These are phyloP conservation scores for Acanthamoeba divionensis DNA, from an alignment of 208 protist species.

Conservation along the genomic window DNA sequence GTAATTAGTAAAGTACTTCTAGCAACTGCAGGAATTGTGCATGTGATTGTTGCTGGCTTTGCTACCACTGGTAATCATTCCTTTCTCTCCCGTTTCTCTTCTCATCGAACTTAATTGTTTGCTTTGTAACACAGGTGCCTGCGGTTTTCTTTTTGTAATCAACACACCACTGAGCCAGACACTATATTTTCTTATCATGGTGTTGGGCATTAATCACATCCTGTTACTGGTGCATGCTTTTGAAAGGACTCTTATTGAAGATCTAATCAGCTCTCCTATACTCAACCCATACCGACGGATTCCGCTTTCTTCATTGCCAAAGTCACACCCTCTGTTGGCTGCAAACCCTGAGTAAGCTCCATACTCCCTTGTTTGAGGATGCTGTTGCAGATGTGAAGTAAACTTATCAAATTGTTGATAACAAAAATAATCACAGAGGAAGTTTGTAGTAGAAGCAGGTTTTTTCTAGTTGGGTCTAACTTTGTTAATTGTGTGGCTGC, in stretches of 20 bases:
- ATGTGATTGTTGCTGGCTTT: not conserved
- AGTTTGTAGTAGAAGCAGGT: too few relatives aligned
- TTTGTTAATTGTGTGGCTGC: too few relatives aligned
- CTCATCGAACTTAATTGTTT: not conserved
- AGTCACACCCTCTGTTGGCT: too few relatives aligned
- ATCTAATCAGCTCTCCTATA: not conserved
- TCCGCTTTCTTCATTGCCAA: too few relatives aligned
- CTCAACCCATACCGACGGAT: slow-evolving; percentile 15
- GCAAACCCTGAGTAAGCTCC: too few relatives aligned
- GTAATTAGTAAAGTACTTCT: slow-evolving; percentile 1
- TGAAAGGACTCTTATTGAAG: slow-evolving; percentile 3
- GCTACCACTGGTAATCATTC: not conserved
- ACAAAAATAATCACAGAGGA: too few relatives aligned
- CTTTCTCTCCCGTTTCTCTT: not conserved
- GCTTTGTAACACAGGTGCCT: not conserved
- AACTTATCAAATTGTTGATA: too few relatives aligned
- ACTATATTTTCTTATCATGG: slow-evolving; percentile 24
- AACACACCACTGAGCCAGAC: slow-evolving; percentile 1
- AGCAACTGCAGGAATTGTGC: not conserved
- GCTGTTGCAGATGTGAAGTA: too few relatives aligned
- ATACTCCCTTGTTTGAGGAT: too few relatives aligned
- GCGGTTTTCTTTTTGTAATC: too few relatives aligned
- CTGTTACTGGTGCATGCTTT: slow-evolving; percentile 3
- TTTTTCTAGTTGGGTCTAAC: too few relatives aligned
- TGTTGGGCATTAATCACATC: slow-evolving; percentile 23